Base-by-base conservation (phyloP, 2,329 filamentous ascomycete genomes). In the Aspergillus sp. region DNA sequence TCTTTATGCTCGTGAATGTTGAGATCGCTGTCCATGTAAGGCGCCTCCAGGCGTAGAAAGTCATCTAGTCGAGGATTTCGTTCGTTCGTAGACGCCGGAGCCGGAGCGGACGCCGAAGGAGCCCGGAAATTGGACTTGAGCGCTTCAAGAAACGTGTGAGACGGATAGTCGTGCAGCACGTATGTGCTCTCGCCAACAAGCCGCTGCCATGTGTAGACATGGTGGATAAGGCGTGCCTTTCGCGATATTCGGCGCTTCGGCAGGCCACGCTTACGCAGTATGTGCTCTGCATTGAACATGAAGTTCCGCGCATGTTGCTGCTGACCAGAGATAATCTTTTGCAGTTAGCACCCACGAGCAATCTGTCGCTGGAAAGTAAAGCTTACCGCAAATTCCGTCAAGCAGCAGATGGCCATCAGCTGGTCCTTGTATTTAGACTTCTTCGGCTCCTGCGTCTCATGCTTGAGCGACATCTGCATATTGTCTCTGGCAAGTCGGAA, bases 351-450 rank as follows among this genome's bases (percentile, higher is more conserved):
- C n/a, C n/a, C n/a, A n/a, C n/a, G n/a, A n/a, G n/a, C n/a, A n/a
- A n/a, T n/a, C n/a, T n/a, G n/a, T n/a, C n/a, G n/a, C n/a, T n/a
- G n/a, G n/a, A n/a, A n/a, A n/a, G n/a, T n/a, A n/a, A 15, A 29
- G 35, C 50, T 35, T 42, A 60, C 52, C 3, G 56, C 49, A 37
- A 49, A 55, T 25, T 55, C 45, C n/a, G 51, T 48, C 25, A 59
- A 36, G n/a, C 46, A 49, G 15, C 50, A 50, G 2, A 55, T 46
- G 6, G 57, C 55, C 53, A 58, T 60, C 14, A 60, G 36, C 32
- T 59, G 57, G 14, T 61, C 55, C 33, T 61, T 61, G 16, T 60
- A 61, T 37, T 60, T 61, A 4, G 56, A 55, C 30, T 52, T 53
- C 17, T 46, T 47, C 7, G 49, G 41, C 1, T 49, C 48, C 5